Percentiles rank a stretch among this genome's conserved stretches.
phyloP scores from a whole-genome alignment of 2,329 filamentous ascomycete species.

The Fusarium humuli region DNA sequence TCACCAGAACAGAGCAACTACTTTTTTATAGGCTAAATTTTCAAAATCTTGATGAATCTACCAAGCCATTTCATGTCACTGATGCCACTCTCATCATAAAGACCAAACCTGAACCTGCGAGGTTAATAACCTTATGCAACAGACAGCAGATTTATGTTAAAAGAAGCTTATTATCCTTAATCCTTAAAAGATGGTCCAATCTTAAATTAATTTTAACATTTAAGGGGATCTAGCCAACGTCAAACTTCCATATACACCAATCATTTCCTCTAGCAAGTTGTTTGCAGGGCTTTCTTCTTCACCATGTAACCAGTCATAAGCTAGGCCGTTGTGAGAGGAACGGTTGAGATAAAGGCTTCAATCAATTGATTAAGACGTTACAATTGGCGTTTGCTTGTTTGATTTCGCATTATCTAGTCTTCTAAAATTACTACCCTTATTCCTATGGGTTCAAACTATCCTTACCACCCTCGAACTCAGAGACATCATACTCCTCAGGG shows the following conservation, averaged over 20 bases:
- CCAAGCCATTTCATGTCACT: neutral
- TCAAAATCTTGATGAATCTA: neutral
- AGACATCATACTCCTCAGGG: constrained; percentile 90
- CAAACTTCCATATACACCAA: neutral
- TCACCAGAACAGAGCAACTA: neutral
- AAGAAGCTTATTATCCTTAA: neutral
- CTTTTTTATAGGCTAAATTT: neutral
- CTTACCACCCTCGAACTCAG: constrained; percentile 78
- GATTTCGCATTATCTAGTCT: neutral
- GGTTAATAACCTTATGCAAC: neutral
- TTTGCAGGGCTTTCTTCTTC: neutral
- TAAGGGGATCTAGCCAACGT: neutral
- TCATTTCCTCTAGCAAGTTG: neutral
- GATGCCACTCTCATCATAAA: neutral
- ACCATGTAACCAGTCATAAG: neutral
- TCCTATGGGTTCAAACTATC: constrained; percentile 64
- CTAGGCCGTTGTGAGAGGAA: neutral
- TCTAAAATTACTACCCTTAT: neutral
- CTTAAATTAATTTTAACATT: neutral
- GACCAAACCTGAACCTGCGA: neutral
- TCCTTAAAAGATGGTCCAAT: neutral
- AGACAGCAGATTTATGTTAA: neutral
- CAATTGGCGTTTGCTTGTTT: neutral
- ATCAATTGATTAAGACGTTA: neutral
- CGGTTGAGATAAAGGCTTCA: neutral